Base-by-base conservation (phyloP, 176 grass and related monocot genomes). In the Rhynchospora tenuis region DNA sequence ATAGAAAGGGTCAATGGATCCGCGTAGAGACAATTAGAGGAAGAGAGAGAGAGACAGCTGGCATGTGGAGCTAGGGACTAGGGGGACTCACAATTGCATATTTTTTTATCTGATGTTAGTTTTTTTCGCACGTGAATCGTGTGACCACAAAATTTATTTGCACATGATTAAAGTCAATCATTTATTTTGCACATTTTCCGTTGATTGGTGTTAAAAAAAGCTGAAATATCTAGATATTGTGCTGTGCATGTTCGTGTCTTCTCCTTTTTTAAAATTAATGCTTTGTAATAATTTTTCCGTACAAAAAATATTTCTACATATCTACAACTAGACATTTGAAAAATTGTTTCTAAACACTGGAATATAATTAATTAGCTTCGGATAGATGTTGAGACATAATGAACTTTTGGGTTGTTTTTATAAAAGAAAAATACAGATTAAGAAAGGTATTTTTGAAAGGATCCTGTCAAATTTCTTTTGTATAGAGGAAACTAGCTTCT, bases 21-120 rank as follows among this genome's bases (percentile, higher is more conserved):
- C 89, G 91, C 87, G 89, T 91, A 17, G 59, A 61, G 87, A 85
- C 85, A 81, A 84, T 38, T 38, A 38, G 33, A 38, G 33, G n/a
- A n/a, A 38, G 33, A 38, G 33, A 4, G 2, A 38, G 33, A 38
- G 33, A 31, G 65, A 28, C 61, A 27, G 19, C 0, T 64, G 61
- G 61, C 22, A 23, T 10, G 24, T 27, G 61, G 1, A 27, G 61
- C n/a, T 38, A 22, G 22, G 2, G 17, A 14, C n/a, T 52, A 26
- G 23, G 15, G 23, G 15, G 10, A 61, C 7, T 8, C 33, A 38
- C 5, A 38, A 38, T 38, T 38, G 33, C 33, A 38, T 38, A 38
- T 38, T 38, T 38, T 38, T 33, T 38, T 38, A 38, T 0, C 16
- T 45, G 19, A 42, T 31, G 46, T 16, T 38, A 23, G 15, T 43